A percentile compares a stretch with the other conserved stretches of the same genome.
These are phyloP conservation scores for Pseudoneurospora amorphoporcata DNA, from an alignment of 495 filamentous ascomycete species.

Conservation along the genomic window DNA sequence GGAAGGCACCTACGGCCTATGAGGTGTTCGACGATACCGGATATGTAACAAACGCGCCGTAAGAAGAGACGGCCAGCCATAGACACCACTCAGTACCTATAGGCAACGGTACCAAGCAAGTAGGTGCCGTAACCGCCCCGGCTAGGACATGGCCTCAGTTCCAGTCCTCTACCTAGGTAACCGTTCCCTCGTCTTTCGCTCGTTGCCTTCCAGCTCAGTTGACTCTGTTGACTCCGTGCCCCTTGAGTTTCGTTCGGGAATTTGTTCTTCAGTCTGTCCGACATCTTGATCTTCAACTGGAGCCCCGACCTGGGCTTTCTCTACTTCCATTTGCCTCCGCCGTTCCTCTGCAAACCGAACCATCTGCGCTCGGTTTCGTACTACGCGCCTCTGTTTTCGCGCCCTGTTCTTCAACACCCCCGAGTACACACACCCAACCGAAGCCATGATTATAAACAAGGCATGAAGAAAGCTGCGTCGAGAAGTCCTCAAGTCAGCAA, in stretches of 20 bases:
- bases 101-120: neutral
- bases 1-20: neutral
- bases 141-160: neutral
- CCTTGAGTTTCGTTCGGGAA: neutral
- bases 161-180: neutral
- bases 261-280: neutral
- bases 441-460: slow-evolving; percentile 12
- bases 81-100: neutral
- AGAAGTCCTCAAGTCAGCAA: neutral
- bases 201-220: neutral
- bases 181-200: neutral
- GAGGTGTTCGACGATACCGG: neutral
- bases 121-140: neutral
- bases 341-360: slow-evolving; percentile 9
- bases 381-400: neutral
- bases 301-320: neutral
- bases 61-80: neutral
- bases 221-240: neutral
- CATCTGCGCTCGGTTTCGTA: slow-evolving; percentile 12
- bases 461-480: slow-evolving; percentile 12
- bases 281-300: neutral
- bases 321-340: neutral
- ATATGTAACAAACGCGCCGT: neutral
- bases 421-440: slow-evolving; percentile 6
- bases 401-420: neutral